These are phyloP conservation scores for Candida tibetensis DNA, from an alignment of 805 yeast genomes.

Conservation along the genomic window DNA sequence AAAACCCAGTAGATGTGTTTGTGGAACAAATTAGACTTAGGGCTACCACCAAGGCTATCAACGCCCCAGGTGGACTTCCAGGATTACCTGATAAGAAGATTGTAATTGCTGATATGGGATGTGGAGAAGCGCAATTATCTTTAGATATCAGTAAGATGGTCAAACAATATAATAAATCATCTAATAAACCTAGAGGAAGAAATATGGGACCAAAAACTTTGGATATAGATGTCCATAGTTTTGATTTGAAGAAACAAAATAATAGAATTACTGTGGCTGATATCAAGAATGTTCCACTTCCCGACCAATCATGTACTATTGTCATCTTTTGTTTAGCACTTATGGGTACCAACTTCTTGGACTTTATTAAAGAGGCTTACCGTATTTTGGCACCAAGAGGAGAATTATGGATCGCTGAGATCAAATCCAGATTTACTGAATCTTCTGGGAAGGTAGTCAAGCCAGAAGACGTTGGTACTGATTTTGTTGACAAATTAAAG, in stretches of 20 bases:
- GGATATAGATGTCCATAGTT: conserved; percentile 72
- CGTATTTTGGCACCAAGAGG: conserved; percentile 87
- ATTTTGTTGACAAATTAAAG: conserved; percentile 77
- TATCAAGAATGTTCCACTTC: conserved; percentile 83
- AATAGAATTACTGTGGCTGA: conserved; percentile 95
- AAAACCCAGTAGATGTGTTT: conserved; percentile 93
- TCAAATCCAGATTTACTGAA: conserved; percentile 86
- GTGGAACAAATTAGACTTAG: conserved; percentile 65
- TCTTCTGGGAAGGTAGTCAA: conserved; percentile 21
- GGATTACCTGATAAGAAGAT: conserved; percentile 62
- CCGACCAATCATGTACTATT: conserved; percentile 73
- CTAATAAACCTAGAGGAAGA: conserved; percentile 15
- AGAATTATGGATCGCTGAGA: conserved; percentile 96
- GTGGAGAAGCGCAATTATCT: conserved; percentile 94
- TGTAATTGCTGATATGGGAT: conserved; percentile 97
- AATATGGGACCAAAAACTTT: conserved; percentile 32
- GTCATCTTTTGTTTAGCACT: conserved; percentile 93
- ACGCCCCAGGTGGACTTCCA: conserved; percentile 96
- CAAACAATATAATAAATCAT: conserved; percentile 27
- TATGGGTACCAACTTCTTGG: conserved; percentile 96
- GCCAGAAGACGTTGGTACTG: conserved; percentile 57
- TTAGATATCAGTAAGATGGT: conserved; percentile 56
- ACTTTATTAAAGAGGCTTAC: conserved; percentile 86
- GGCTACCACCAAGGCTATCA: conserved; percentile 58
- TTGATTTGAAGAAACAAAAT: conserved; percentile 88